Conservation (phyloP, 495 filamentous ascomycete genomes). For the Hyaloscypha finlandica region DNA sequence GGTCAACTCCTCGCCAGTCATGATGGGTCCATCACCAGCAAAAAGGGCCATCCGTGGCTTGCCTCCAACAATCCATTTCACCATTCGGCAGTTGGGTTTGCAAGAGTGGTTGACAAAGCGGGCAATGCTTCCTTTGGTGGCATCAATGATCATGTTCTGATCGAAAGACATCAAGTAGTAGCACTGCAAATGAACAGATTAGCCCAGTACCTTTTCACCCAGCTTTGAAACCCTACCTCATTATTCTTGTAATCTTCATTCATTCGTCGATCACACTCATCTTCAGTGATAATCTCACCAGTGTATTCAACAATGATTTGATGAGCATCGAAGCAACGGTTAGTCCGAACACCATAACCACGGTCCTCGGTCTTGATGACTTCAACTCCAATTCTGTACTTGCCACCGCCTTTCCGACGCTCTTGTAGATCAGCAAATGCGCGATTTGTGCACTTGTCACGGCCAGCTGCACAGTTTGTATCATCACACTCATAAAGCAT, state of each 20-base stretch:
- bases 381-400: conserved; percentile 90
- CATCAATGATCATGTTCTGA: conserved; percentile 98
- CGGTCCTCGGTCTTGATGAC: conserved; percentile 87
- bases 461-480: conserved; percentile 78
- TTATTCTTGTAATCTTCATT: conserved; percentile 88
- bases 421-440: conserved; percentile 79
- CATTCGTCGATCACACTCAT: conserved; percentile 92
- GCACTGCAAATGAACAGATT: conserved; percentile 54
- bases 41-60: conserved; percentile 98
- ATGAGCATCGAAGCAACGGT: conserved; percentile 81
- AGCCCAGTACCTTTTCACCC: neutral
- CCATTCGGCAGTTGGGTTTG: conserved; percentile 95
- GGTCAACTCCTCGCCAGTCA: conserved; percentile 94
- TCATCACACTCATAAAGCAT: conserved; percentile 98
- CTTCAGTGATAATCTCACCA: conserved; percentile 93
- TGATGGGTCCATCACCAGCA: conserved; percentile 84
- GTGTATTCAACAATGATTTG: conserved; percentile 99
- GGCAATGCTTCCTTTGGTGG: conserved; percentile 91
- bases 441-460: conserved; percentile 76
- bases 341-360: conserved; percentile 88
- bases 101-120: conserved; percentile 98
- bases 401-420: conserved; percentile 73
- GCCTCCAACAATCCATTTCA: conserved; percentile 94
- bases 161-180: conserved; percentile 99
- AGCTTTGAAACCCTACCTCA: conserved; percentile 58